Percentiles rank a stretch among this genome's conserved stretches.
These are phyloP conservation scores for Melastoma malabathricum DNA, from an alignment of 345 rosid genomes.

Conservation along the genomic window DNA sequence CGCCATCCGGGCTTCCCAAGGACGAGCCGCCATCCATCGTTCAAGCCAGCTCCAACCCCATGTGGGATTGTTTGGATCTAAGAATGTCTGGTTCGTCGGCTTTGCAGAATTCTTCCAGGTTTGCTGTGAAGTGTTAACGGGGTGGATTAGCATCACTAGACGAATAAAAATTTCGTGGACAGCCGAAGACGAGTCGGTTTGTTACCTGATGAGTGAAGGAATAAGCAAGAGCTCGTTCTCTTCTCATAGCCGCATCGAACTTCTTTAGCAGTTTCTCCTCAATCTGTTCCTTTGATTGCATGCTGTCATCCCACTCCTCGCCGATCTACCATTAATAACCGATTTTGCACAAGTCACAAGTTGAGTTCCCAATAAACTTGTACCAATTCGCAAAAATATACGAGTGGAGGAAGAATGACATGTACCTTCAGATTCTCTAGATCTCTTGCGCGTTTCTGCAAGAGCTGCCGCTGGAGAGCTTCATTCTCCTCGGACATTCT, in stretches of 20 bases:
- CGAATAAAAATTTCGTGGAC: too few relatives aligned
- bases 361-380: too few relatives aligned
- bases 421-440: constrained; percentile 54
- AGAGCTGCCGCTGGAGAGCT: constrained; percentile 75
- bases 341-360: too few relatives aligned
- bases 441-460: constrained; percentile 86
- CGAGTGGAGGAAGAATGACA: not conserved
- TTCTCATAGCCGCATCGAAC: constrained; percentile 87
- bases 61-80: constrained; percentile 68
- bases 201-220: constrained; percentile 87
- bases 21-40: constrained; percentile 91
- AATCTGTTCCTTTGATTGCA: constrained; percentile 81
- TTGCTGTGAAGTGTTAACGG: constrained; percentile 32
- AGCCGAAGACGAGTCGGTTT: not conserved
- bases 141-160: too few relatives aligned
- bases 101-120: constrained; percentile 64
- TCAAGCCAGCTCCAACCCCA: constrained; percentile 99
- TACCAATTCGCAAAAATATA: too few relatives aligned
- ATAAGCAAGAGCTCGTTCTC: constrained; percentile 87
- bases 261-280: constrained; percentile 68
- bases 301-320: constrained; percentile 90
- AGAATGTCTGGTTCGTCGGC: constrained; percentile 51
- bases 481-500: constrained; percentile 89
- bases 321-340: constrained; percentile 40
- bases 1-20: constrained; percentile 38